phyloP scores from a whole-genome alignment of 2,329 filamentous ascomycete genomes.

The Arthrinium puccinioides region DNA sequence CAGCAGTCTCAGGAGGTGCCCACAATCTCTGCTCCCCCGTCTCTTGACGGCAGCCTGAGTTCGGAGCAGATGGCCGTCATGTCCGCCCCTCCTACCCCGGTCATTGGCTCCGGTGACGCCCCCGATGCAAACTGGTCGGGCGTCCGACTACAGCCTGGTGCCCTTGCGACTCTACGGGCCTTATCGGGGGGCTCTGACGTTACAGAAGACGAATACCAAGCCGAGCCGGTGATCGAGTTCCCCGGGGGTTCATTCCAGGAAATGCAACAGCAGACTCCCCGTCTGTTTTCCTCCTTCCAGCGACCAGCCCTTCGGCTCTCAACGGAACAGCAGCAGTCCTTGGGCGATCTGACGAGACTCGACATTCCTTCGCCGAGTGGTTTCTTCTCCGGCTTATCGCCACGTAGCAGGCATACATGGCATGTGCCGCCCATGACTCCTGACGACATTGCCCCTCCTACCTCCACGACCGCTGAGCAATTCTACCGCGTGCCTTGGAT shows the following conservation, averaged over 20 bases:
- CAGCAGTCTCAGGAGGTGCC: conserved; percentile 61
- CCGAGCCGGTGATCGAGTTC: conserved; percentile 47
- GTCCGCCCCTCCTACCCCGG: conserved; percentile 79
- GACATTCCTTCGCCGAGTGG: conserved; percentile 88
- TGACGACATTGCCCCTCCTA: conserved; percentile 55
- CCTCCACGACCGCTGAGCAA: conserved; percentile 83
- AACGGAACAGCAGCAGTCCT: conserved; percentile 48
- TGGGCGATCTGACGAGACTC: conserved; percentile 68
- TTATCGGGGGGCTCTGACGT: conserved; percentile 50
- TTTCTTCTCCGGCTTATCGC: conserved; percentile 82
- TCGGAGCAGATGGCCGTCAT: conserved; percentile 81
- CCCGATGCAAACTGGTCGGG: conserved; percentile 62
- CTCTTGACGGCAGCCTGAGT: conserved; percentile 78
- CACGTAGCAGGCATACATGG: conserved; percentile 75
- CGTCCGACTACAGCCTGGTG: conserved; percentile 69
- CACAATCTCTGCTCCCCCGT: conserved; percentile 73
- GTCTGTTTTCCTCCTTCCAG: conserved; percentile 37
- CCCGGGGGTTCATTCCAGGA: conserved; percentile 35
- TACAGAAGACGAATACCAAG: conserved; percentile 56
- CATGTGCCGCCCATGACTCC: conserved; percentile 50
- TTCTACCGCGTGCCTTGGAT: conserved; percentile 86
- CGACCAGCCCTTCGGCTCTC: conserved; percentile 27
- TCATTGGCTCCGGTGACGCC: conserved; percentile 51
- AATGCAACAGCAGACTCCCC: conserved; percentile 46
- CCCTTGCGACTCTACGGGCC: conserved; percentile 72